Base-by-base conservation (phyloP, 306 rosid genomes). In the Malus sylvestris region DNA sequence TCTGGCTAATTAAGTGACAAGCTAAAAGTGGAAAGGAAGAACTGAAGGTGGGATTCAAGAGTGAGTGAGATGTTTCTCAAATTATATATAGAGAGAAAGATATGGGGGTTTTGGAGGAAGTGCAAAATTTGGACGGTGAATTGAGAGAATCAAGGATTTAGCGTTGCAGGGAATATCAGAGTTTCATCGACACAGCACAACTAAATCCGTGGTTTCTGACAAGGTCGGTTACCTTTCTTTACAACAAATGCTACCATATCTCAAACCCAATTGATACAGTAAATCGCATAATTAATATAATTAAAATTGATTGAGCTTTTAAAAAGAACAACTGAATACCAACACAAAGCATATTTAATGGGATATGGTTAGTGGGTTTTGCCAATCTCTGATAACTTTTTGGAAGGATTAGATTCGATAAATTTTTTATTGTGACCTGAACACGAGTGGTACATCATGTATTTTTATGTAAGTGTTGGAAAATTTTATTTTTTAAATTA, bases 51-150 rank as follows among this genome's bases (percentile, higher is more conserved):
- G 19, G 33, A 35, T 5, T n/a, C 1, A 68, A 68, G 67, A 13
- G 44, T 15, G 68, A 30, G 68, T 25, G 70, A 4, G 16, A 35
- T 23, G 5, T 11, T 49, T 49, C 55, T 49, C 55, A 49, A 15
- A 49, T 53, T 25, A 62, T 25, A 25, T 25, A 13, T 1, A 3
- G 38, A 30, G 4, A 62, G 62, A 59, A 59, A 10, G 15, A 12
- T 10, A 25, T 35, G 20, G 68, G 6, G 49, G 27, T 4, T 4
- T n/a, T 33, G 45, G 63, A 20, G 19, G 10, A 20, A 33, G 74
- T 9, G 45, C 46, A 33, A 68, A 46, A 55, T 18, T 22, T 16
- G 80, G 81, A 32, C 83, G 78, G 78, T 83, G 71, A 72, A 15
- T 23, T 38, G 16, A 19, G 78, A 75, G 70, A 19, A 53, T 79